Evolutionary conservation across 495 filamentous ascomycete genomes (phyloP).

Genomic region (Oidiodendron maius): DNA sequence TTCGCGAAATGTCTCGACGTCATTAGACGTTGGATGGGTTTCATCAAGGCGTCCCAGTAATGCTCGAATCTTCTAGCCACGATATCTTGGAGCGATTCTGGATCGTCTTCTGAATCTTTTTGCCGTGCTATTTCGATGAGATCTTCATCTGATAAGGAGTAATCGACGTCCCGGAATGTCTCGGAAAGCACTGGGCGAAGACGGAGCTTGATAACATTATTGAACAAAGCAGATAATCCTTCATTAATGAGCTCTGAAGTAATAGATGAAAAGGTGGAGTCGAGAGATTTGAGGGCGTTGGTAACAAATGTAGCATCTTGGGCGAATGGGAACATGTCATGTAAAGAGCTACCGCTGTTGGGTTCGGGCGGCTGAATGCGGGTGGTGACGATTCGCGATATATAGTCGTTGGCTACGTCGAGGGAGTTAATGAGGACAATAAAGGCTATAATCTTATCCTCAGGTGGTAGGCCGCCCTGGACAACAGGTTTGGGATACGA

Average conservation of each 20-base stretch:
- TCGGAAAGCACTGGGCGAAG: slow-evolving; percentile 81
- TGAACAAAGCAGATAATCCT: slow-evolving; percentile 76
- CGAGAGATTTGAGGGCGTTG: slow-evolving; percentile 60
- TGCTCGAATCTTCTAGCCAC: slow-evolving; percentile 71
- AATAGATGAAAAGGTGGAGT: slow-evolving; percentile 67
- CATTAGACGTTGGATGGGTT: slow-evolving; percentile 78
- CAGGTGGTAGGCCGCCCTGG: slow-evolving; percentile 73
- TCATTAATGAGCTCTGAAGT: slow-evolving; percentile 75
- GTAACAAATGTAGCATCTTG: slow-evolving; percentile 64
- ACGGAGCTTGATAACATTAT: slow-evolving; percentile 79
- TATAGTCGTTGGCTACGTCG: slow-evolving; percentile 83
- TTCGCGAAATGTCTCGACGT: slow-evolving; percentile 64
- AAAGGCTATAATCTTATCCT: slow-evolving; percentile 78
- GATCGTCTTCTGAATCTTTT: slow-evolving; percentile 42
- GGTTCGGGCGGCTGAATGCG: slow-evolving; percentile 36
- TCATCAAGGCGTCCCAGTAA: slow-evolving; percentile 79
- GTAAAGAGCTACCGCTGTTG: slow-evolving; percentile 34
- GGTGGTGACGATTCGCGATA: slow-evolving; percentile 73
- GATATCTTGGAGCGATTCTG: slow-evolving; percentile 41
- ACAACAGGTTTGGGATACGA: slow-evolving; percentile 72
- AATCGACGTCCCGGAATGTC: slow-evolving; percentile 88
- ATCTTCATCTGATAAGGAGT: slow-evolving; percentile 47
- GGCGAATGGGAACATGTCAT: slow-evolving; percentile 69
- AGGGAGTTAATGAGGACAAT: slow-evolving; percentile 93
- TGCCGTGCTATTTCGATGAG: slow-evolving; percentile 38